Percentiles rank a stretch among this genome's conserved stretches.
phyloP scores from a whole-genome alignment of 2,329 filamentous ascomycete genomes.

The Parastagonospora nodorum region DNA sequence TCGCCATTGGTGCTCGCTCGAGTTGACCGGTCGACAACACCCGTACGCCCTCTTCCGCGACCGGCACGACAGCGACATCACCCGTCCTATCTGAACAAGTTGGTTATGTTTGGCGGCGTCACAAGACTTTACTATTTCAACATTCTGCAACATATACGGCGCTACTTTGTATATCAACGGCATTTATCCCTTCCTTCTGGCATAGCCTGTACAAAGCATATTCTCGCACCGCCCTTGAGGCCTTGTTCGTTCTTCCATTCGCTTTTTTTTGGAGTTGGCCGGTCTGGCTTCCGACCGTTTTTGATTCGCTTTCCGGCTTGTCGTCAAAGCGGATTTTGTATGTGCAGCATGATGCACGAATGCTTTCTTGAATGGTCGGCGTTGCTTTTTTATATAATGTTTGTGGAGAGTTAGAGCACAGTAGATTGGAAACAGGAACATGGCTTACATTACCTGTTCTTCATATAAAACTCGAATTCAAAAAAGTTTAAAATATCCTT shows the following conservation, averaged over 20 bases:
- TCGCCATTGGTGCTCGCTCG: conserved; percentile 9
- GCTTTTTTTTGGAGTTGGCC: neutral
- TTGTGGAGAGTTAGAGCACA: neutral
- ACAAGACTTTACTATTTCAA: conserved; percentile 1
- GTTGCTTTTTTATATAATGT: neutral
- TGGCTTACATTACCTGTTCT: neutral
- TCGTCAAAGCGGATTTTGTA: neutral
- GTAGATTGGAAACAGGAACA: neutral
- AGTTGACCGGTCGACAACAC: conserved; percentile 1
- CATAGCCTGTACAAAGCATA: conserved; percentile 29
- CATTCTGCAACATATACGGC: conserved; percentile 20
- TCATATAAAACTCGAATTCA: neutral
- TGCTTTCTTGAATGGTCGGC: too few relatives aligned
- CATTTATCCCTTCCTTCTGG: conserved; percentile 21
- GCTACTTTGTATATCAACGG: conserved; percentile 29
- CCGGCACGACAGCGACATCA: conserved; percentile 1
- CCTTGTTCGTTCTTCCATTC: neutral
- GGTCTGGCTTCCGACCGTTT: neutral
- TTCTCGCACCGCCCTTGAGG: conserved; percentile 3
- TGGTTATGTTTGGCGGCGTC: conserved; percentile 11
- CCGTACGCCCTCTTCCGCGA: neutral
- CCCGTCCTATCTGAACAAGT: conserved; percentile 12
- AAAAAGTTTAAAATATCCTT: neutral
- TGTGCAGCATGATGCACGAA: neutral
- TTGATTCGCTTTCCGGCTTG: neutral